Evolutionary conservation across 768 basidiomycete genomes (phyloP), one percentile per base, ranked within the genome.

Genomic region (Tulasnella sp.): DNA sequence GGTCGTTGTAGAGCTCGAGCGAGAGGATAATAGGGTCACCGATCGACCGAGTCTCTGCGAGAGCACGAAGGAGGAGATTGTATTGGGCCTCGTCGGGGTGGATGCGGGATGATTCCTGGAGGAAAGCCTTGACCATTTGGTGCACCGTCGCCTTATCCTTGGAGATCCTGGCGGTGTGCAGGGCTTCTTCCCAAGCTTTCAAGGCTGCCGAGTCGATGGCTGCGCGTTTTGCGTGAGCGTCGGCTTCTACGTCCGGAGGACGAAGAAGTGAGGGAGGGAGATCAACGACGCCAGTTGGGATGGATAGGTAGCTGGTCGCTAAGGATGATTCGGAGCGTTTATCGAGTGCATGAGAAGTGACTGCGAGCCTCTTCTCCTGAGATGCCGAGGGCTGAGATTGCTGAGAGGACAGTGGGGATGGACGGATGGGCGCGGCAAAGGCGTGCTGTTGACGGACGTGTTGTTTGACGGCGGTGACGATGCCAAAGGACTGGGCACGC

Each of bases 1-100:
- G 89, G 69, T 88, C 85, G 78, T 93, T 88, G 84, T 96, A 96
- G 2, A 89, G 86, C 70, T 89, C 87, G 73, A 92, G 81, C 45
- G 94, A 83, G 54, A 86, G 80, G 0, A 85, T 82, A 38, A 93
- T 85, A 7, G 89, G 88, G 78, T 88, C 87, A 9, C 89, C 89
- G 12, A 82, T 78, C 38, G 54, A 64, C 36, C 83, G 81, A 17
- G 80, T 76, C 0, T 58, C 37, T 45, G 85, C 79, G 2, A 94
- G 82, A 0, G 88, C 89, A 0, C 85, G 80, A 29, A 95, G 82
- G 6, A 89, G 89, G 40, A 84, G 81, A 79, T 93, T 93, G 84
- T 89, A 93, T 29, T 90, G 87, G 34, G 82, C 79, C 12, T 38
- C 37, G 19, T 38, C 71, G 40, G 40, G 45, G 25, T 54, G 37